These are phyloP conservation scores for Populus euphratica DNA, from an alignment of 345 rosid genomes.

Conservation along the genomic window DNA sequence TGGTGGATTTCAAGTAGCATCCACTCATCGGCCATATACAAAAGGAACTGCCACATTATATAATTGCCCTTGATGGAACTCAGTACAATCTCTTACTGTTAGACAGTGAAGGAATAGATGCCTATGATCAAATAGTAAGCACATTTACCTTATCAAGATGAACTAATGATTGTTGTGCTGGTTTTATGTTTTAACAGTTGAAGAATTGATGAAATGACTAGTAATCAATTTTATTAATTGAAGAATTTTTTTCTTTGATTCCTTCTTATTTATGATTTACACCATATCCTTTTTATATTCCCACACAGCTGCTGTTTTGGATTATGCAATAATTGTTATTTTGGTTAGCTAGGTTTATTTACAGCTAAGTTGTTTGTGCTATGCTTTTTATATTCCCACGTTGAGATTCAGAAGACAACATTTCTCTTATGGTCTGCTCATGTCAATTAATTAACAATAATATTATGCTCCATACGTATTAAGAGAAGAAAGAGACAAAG, in stretches of 20 bases:
- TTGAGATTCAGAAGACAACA: no score
- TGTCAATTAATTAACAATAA: no score
- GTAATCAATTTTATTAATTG: background rate
- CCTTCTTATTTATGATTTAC: background rate
- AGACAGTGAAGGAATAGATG: slow-evolving; percentile 97
- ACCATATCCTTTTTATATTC: background rate
- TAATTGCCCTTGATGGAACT: slow-evolving; percentile 73
- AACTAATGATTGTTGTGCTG: background rate
- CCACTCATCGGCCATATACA: slow-evolving; percentile 92
- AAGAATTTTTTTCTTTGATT: background rate
- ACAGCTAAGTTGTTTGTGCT: no score
- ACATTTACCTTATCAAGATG: background rate
- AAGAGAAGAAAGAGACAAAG: no score
- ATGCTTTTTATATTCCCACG: no score
- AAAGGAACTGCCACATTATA: slow-evolving; percentile 47
- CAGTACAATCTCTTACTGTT: slow-evolving; percentile 83
- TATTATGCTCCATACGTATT: no score
- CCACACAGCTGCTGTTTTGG: background rate
- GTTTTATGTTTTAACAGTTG: background rate
- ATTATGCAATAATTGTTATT: background rate
- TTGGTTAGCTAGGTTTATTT: no score
- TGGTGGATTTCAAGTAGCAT: slow-evolving; percentile 95
- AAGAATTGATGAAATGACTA: background rate
- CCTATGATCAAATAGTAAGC: slow-evolving; percentile 93
- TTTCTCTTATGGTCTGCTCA: no score